Evolutionary conservation across 2,329 filamentous ascomycete species (phyloP).

Genomic region (Botryotinia globosa): DNA sequence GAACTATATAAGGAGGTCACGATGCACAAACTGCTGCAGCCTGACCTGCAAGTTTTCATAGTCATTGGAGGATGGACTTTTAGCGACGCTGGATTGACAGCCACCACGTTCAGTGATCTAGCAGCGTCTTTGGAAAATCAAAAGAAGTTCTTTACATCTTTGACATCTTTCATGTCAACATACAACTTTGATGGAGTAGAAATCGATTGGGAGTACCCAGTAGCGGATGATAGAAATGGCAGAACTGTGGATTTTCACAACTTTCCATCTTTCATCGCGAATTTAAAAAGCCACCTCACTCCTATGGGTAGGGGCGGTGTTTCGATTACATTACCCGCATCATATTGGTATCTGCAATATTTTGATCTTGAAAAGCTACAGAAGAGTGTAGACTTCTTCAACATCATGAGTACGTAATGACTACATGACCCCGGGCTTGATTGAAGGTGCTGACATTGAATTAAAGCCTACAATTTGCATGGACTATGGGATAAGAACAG

Average conservation of each 20-base stretch:
- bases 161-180: neutral
- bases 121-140: neutral
- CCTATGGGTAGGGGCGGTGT: slow-evolving; percentile 28
- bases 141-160: no score
- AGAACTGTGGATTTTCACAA: slow-evolving; percentile 40
- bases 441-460: no score
- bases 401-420: slow-evolving; percentile 27
- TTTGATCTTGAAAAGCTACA: no score
- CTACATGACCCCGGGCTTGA: no score
- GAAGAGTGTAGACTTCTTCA: no score
- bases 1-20: no score
- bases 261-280: slow-evolving; percentile 21
- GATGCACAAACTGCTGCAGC: no score
- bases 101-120: neutral
- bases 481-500: slow-evolving; percentile 34
- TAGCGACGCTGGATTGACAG: slow-evolving; percentile 17
- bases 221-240: slow-evolving; percentile 42
- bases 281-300: slow-evolving; percentile 23
- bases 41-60: slow-evolving; percentile 23
- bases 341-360: no score
- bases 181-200: slow-evolving; percentile 12
- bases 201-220: slow-evolving; percentile 15
- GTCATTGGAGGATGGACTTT: slow-evolving; percentile 27
- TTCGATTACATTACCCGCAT: no score
- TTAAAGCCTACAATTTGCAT: slow-evolving; percentile 32